These are phyloP conservation scores for Boletus pseudopeckii DNA, from an alignment of 768 basidiomycete species.

Conservation along the genomic window DNA sequence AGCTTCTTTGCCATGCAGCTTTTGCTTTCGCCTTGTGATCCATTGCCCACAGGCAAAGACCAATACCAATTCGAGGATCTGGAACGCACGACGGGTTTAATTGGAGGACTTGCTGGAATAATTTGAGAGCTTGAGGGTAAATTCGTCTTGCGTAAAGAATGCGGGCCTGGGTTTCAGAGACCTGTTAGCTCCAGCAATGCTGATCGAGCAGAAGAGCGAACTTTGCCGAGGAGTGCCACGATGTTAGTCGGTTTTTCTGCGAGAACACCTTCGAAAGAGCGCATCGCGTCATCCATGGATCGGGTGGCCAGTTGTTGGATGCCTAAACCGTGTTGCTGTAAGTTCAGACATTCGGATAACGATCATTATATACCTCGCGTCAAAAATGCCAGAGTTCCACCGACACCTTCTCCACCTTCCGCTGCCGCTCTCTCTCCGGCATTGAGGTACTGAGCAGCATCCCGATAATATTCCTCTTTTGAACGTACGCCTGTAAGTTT, in stretches of 20 bases:
- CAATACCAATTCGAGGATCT: slow-evolving; percentile 94
- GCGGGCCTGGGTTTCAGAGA: slow-evolving; percentile 52
- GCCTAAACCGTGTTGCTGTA: slow-evolving; percentile 41
- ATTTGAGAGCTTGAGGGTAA: slow-evolving; percentile 73
- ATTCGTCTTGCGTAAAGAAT: slow-evolving; percentile 79
- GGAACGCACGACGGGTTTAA: slow-evolving; percentile 78
- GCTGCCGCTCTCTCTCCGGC: slow-evolving; percentile 49
- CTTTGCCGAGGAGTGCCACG: slow-evolving; percentile 85
- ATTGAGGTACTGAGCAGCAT: slow-evolving; percentile 69
- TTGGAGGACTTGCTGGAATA: slow-evolving; percentile 82
- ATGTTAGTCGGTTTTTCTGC: slow-evolving; percentile 79
- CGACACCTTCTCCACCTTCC: slow-evolving; percentile 58
- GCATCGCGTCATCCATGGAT: slow-evolving; percentile 76
- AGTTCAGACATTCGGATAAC: background rate
- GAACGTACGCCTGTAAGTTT: slow-evolving; percentile 53
- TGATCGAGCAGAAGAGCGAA: slow-evolving; percentile 23
- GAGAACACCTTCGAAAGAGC: slow-evolving; percentile 79
- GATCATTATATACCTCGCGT: slow-evolving; percentile 55
- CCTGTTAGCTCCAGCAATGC: background rate
- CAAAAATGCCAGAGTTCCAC: slow-evolving; percentile 56
- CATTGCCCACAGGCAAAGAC: slow-evolving; percentile 89
- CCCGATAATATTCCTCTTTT: slow-evolving; percentile 66
- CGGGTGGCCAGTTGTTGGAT: slow-evolving; percentile 79
- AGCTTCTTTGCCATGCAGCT: slow-evolving; percentile 85
- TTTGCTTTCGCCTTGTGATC: slow-evolving; percentile 80